phyloP scores from a whole-genome alignment of 1,139 yeast species.

The Blastobotrys raffinosifermentans region DNA sequence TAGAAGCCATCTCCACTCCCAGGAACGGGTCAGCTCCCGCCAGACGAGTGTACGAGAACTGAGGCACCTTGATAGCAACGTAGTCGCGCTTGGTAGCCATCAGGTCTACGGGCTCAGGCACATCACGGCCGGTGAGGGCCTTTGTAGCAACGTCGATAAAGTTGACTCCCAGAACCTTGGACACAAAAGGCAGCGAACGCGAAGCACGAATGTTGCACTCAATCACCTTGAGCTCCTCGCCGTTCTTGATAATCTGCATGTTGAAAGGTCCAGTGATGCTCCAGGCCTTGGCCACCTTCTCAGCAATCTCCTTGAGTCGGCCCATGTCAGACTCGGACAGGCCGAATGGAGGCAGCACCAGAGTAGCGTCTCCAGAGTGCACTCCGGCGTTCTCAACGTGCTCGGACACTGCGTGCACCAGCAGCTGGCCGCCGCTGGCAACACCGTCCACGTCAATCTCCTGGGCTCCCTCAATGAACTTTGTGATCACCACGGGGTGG shows the following conservation, averaged over 20 bases:
- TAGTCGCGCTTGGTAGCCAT: constrained; percentile 75
- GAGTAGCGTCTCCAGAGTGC: constrained; percentile 97
- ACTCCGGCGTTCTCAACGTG: constrained; percentile 99
- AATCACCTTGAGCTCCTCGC: constrained; percentile 81
- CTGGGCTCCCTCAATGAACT: constrained; percentile 90
- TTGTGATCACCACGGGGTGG: constrained; percentile 95
- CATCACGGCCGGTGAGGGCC: constrained; percentile 70
- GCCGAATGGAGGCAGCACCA: constrained; percentile 84
- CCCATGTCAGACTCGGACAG: constrained; percentile 82
- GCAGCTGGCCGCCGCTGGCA: constrained; percentile 77
- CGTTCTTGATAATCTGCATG: constrained; percentile 94
- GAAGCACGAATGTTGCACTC: constrained; percentile 99
- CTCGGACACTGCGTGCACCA: constrained; percentile 95
- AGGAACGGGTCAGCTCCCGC: constrained; percentile 99
- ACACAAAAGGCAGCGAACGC: constrained; percentile 97
- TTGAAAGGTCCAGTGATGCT: constrained; percentile 97
- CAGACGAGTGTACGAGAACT: constrained; percentile 93
- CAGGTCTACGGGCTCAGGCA: constrained; percentile 83
- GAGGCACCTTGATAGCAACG: constrained; percentile 97
- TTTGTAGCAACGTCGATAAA: constrained; percentile 91
- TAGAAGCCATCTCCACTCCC: constrained; percentile 98
- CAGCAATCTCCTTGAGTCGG: constrained; percentile 90
- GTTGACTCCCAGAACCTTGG: constrained; percentile 90
- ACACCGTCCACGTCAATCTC: constrained; percentile 98
- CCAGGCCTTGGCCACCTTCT: constrained; percentile 91